Conservation (phyloP, 768 basidiomycete genomes). For the Agrocybe praecox region DNA sequence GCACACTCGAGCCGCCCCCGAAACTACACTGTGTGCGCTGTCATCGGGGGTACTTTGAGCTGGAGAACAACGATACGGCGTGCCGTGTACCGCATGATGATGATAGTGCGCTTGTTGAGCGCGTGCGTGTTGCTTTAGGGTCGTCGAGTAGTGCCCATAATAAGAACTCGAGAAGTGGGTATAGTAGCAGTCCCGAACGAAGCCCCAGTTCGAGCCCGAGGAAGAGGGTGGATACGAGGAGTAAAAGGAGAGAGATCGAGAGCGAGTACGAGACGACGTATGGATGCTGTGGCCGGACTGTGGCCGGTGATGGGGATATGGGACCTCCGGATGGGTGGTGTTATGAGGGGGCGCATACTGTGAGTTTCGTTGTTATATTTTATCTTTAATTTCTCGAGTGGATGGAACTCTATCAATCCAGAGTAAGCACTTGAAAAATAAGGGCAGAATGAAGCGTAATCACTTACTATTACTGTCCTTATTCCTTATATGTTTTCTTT, state of each 20-base stretch:
- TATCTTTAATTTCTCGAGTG: not conserved
- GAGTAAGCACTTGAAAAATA: too few relatives aligned
- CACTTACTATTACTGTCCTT: too few relatives aligned
- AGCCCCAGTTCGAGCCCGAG: not conserved
- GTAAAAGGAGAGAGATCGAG: conserved; percentile 25
- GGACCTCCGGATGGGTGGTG: conserved; percentile 89
- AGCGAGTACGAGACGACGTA: conserved; percentile 58
- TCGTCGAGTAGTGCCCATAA: not conserved
- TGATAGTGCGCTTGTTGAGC: conserved; percentile 75
- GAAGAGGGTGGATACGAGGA: not conserved
- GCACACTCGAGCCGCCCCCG: conserved; percentile 64
- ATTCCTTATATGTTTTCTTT: conserved; percentile 16
- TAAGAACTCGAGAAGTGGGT: not conserved
- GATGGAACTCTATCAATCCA: not conserved
- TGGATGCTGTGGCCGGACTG: conserved; percentile 73
- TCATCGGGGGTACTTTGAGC: conserved; percentile 67
- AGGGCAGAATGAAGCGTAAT: too few relatives aligned
- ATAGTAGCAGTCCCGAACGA: conserved; percentile 14
- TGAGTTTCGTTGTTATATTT: conserved; percentile 34
- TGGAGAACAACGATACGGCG: conserved; percentile 73
- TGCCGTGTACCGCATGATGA: conserved; percentile 80
- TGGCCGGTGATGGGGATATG: conserved; percentile 77
- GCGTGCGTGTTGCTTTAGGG: conserved; percentile 29
- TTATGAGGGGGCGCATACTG: conserved; percentile 82
- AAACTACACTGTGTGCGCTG: conserved; percentile 75